Conservation (phyloP, 306 rosid genomes). For the Begonia peltatifolia region DNA sequence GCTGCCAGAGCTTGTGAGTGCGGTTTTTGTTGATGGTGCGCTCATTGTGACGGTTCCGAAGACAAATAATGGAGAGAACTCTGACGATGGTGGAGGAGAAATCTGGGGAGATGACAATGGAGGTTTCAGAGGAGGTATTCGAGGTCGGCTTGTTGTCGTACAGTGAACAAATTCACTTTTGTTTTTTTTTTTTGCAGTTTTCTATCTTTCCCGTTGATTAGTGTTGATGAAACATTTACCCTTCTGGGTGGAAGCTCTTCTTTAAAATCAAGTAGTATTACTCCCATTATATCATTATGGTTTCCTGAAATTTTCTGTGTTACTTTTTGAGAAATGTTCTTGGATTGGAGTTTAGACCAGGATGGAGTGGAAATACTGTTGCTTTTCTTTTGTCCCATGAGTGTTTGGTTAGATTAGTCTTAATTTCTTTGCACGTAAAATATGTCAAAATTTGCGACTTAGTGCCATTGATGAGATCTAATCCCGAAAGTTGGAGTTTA, state of each 20-base stretch:
- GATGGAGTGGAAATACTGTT: too few species aligned
- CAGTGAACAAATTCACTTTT: constrained; percentile 24
- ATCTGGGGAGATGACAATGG: constrained; percentile 34
- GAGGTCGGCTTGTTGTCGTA: constrained; percentile 88
- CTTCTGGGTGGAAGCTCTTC: constrained; percentile 7
- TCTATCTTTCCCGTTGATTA: constrained; percentile 7
- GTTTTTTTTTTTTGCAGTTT: constrained; percentile 5
- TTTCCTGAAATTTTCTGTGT: too few species aligned
- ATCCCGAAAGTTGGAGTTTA: too few species aligned
- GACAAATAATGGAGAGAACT: constrained; percentile 20
- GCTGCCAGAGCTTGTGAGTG: constrained; percentile 82
- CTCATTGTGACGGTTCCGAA: constrained; percentile 92
- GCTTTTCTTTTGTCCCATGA: too few species aligned
- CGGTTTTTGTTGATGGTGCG: constrained; percentile 68
- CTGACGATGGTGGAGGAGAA: constrained; percentile 26
- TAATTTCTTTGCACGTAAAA: too few species aligned
- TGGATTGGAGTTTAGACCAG: too few species aligned
- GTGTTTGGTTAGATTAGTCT: too few species aligned
- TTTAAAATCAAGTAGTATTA: not conserved
- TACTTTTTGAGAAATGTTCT: too few species aligned
- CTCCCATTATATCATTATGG: too few species aligned
- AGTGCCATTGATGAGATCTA: too few species aligned
- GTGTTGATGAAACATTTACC: constrained; percentile 7
- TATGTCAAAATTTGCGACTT: too few species aligned
- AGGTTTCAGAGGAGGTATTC: constrained; percentile 43